phyloP scores from a whole-genome alignment of 495 filamentous ascomycete species.

The Penicillium simplicissimum region DNA sequence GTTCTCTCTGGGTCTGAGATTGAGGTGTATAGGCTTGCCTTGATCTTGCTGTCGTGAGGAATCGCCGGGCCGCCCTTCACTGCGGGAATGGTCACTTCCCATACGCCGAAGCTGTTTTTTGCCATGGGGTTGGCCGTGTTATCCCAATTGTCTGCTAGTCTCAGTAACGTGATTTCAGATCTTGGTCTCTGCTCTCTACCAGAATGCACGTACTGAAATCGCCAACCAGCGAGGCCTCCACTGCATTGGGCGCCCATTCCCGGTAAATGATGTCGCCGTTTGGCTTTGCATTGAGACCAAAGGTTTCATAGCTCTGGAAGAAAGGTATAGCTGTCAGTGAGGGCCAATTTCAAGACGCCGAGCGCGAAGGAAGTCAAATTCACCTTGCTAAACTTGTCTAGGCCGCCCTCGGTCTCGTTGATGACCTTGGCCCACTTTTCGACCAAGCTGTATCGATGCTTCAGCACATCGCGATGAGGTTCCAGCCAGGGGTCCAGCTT shows the following conservation, averaged over 20 bases:
- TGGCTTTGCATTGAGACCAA: conserved; percentile 74
- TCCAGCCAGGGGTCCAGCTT: conserved; percentile 87
- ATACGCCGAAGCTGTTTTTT: conserved; percentile 83
- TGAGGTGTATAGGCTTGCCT: conserved; percentile 53
- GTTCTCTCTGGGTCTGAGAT: neutral
- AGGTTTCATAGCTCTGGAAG: conserved; percentile 71
- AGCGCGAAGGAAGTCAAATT: neutral
- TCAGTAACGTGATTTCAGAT: conserved; percentile 31
- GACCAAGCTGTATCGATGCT: conserved; percentile 75
- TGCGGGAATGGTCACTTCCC: conserved; percentile 77
- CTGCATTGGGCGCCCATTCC: conserved; percentile 94
- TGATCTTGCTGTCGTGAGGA: conserved; percentile 91
- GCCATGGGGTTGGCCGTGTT: conserved; percentile 79
- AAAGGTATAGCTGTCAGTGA: neutral
- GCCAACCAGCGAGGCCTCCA: conserved; percentile 82
- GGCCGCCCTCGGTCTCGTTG: conserved; percentile 78
- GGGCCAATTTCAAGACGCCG: neutral
- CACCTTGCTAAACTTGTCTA: conserved; percentile 90
- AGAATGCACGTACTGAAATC: conserved; percentile 76
- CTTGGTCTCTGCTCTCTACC: neutral
- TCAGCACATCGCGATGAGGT: conserved; percentile 78
- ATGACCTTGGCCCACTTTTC: conserved; percentile 85
- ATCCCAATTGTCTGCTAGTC: conserved; percentile 80
- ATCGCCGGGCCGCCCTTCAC: conserved; percentile 75
- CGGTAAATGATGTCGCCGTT: conserved; percentile 87